Base-by-base conservation (phyloP, 805 yeast species). In the Candida saitoana region DNA sequence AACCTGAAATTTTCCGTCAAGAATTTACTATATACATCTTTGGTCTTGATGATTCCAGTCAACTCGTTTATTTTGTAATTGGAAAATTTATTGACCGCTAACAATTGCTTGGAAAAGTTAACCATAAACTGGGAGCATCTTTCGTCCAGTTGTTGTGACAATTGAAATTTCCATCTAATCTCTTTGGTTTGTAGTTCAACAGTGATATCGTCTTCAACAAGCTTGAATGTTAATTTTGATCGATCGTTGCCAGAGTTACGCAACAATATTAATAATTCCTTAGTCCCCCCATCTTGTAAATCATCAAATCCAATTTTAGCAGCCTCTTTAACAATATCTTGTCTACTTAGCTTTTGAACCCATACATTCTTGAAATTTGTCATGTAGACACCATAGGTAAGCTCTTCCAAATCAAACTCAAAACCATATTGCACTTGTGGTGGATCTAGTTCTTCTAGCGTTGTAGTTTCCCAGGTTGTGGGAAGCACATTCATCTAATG, bases 1-100 rank as follows among this genome's bases (percentile, higher is more conserved):
- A 59, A 54, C 41, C 53, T 60, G 46, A 63, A 65, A 47, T 67
- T 69, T 35, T 63, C 68, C 19, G 55, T 48, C 31, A 67, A 49
- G 33, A 61, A 69, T 43, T 48, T 49, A 36, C 50, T 56, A 45
- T 63, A 68, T 19, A 55, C 51, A 41, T 67, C 73, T 41, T 63
- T 64, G 4, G 44, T 47, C 2, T 46, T 44, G 3, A 66, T 40
- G 11, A 54, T 34, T 4, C 43, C 44, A 29, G 59, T 51, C 36
- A 68, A 46, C 15, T 47, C 43, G 3, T 43, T 36, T 6, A 56
- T 40, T 40, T 59, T 51, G 30, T 47, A 42, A 18, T 39, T 31
- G n/a, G 57, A 43, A 34, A 46, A 52, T 24, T 47, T 40, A 36
- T 60, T 59, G 41, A 52, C 52, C 6, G 48, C 33, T 29, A 59